A percentile compares a stretch with the other conserved stretches of the same genome.
phyloP scores from a whole-genome alignment of 805 yeast genomes.

The Candida xiaguanensis region DNA sequence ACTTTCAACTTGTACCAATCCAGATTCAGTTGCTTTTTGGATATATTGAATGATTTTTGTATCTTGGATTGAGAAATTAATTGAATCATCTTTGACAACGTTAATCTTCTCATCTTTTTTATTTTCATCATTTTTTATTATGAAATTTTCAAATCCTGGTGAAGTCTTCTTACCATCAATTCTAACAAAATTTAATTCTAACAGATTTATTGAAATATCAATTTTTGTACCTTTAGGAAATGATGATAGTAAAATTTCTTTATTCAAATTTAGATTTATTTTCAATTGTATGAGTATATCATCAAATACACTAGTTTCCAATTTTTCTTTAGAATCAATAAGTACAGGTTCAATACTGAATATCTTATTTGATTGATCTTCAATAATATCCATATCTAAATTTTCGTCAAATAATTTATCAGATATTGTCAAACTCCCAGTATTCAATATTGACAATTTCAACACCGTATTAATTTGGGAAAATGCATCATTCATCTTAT shows the following conservation, averaged over 20 bases:
- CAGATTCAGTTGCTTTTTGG: constrained; percentile 20
- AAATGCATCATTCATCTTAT: background rate
- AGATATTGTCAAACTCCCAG: background rate
- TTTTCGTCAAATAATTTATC: background rate
- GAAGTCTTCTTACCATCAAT: constrained; percentile 1
- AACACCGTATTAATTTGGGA: constrained; percentile 1
- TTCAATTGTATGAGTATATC: constrained; percentile 18
- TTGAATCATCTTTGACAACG: constrained; percentile 1
- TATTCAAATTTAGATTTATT: constrained; percentile 11
- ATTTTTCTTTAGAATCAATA: constrained; percentile 9
- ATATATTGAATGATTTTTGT: constrained; percentile 18
- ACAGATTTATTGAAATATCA: constrained; percentile 9
- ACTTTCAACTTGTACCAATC: constrained; percentile 17
- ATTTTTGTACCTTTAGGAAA: constrained; percentile 8
- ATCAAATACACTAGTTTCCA: constrained; percentile 16
- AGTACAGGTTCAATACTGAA: constrained; percentile 17
- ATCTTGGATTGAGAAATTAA: constrained; percentile 6
- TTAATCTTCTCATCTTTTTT: background rate
- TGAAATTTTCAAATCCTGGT: constrained; percentile 6
- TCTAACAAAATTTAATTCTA: constrained; percentile 10
- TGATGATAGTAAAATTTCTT: constrained; percentile 7
- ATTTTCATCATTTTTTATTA: constrained; percentile 5
- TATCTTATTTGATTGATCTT: constrained; percentile 9
- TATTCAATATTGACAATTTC: constrained; percentile 2
- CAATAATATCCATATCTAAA: constrained; percentile 6